Evolutionary conservation across 2,329 filamentous ascomycete genomes (phyloP).

Genomic region (Alternaria ventricosa): DNA sequence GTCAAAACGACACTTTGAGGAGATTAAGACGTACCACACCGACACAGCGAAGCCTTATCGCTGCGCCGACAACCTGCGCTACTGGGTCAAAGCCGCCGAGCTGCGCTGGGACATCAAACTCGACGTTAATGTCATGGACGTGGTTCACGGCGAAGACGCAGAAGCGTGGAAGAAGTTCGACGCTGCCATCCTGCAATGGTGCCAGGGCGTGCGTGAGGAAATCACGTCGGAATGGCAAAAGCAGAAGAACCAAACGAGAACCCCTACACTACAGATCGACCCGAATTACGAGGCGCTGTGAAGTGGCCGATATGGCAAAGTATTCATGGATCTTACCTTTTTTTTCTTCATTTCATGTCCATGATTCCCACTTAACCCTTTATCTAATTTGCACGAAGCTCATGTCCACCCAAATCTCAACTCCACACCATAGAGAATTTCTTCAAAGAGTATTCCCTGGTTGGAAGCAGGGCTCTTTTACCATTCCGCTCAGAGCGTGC

Average conservation of each 20-base stretch:
- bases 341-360: slow-evolving; percentile 36
- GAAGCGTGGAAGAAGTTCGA: slow-evolving; percentile 84
- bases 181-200: slow-evolving; percentile 82
- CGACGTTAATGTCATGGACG: slow-evolving; percentile 81
- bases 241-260: slow-evolving; percentile 45
- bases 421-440: slow-evolving; percentile 11
- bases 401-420: slow-evolving; percentile 16
- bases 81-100: slow-evolving; percentile 96
- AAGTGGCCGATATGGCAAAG: slow-evolving; percentile 12
- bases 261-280: slow-evolving; percentile 50
- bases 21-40: slow-evolving; percentile 87
- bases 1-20: slow-evolving; percentile 84
- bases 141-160: slow-evolving; percentile 76
- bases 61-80: slow-evolving; percentile 89
- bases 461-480: slow-evolving; percentile 11
- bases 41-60: slow-evolving; percentile 95
- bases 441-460: slow-evolving; percentile 9
- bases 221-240: slow-evolving; percentile 73
- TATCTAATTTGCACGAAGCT: slow-evolving; percentile 33
- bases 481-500: slow-evolving; percentile 10
- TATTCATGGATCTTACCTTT: slow-evolving; percentile 6
- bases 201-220: slow-evolving; percentile 80
- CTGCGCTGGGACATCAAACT: slow-evolving; percentile 89
- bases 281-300: slow-evolving; percentile 40
- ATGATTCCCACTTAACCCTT: slow-evolving; percentile 24